Evolutionary conservation across 352 stramenopile species (phyloP), one percentile per base, ranked within the genome.

Genomic region (Globisporangium mamillatum): DNA sequence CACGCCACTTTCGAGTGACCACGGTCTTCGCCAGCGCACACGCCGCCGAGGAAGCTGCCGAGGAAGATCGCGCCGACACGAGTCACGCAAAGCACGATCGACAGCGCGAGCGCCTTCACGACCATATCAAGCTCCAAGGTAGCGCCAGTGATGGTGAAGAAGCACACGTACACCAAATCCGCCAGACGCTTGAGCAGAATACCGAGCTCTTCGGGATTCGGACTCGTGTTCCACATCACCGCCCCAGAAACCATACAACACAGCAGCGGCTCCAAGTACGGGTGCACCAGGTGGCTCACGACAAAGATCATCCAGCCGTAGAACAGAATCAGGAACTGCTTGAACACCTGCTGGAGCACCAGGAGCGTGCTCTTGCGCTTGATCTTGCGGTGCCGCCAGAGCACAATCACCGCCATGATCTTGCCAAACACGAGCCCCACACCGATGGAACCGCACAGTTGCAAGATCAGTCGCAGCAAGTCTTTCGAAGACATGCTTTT

Each of bases 61-160:
- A 90, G 61, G 50, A 90, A 87, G 59, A 91, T 91, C 7, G 76
- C 83, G 20, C 70, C 67, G 4, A 90, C 71, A 1, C 81, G 81
- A 20, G 80, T 88, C 6, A 82, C 41, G 55, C 79, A 89, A 3
- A 91, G 69, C 36, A 89, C 69, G 24, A 85, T 63, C 1, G 81
- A 87, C 14, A 91, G 59, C 18, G 65, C 79, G 38, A 91, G 74
- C 2, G 83, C 80, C 41, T 88, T 87, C 52, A 75, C 76, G 3
- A 91, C 69, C 78, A 87, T 89, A 41, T 91, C 80, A 2, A 91
- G 74, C 60, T 90, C 78, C 7, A 91, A 64, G 10, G 83, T 85
- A 16, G 83, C 83, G 20, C 83, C 83, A 3, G 83, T 89, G 60
- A 91, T 82, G 48, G 83, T 90, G 68, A 91, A 91, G 60, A 91